Percentiles rank a stretch among this genome's conserved stretches.
Conservation (phyloP, 768 basidiomycete genomes). For the Psilocybe cyanescens region DNA sequence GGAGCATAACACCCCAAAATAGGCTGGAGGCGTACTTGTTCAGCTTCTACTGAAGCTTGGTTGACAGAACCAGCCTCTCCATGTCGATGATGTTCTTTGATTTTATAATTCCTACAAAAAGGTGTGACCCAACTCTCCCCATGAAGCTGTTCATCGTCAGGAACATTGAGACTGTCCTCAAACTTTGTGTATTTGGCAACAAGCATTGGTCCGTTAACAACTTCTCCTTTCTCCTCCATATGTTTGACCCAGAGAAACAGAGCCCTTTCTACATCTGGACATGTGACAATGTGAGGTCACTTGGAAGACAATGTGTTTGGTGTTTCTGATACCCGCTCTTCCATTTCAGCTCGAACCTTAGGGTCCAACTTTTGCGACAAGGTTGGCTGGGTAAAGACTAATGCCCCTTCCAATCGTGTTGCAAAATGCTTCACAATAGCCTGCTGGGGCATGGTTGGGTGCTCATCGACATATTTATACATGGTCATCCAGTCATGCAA, state of each 20-base stretch:
- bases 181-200: constrained; percentile 25
- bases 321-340: neutral
- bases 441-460: constrained; percentile 23
- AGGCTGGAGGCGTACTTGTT: constrained; percentile 16
- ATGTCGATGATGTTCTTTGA: constrained; percentile 24
- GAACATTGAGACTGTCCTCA: constrained; percentile 30
- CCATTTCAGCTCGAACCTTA: neutral
- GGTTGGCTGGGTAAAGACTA: constrained; percentile 29
- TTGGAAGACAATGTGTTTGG: constrained; percentile 33
- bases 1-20: constrained; percentile 22
- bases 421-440: constrained; percentile 23
- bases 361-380: constrained; percentile 17
- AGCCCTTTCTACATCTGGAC: constrained; percentile 36
- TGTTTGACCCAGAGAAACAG: constrained; percentile 34
- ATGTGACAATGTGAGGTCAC: constrained; percentile 30
- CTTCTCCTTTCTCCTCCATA: constrained; percentile 28
- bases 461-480: constrained; percentile 22
- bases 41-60: constrained; percentile 21
- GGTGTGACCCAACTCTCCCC: constrained; percentile 26
- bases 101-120: constrained; percentile 25
- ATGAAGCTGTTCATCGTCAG: constrained; percentile 23
- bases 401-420: constrained; percentile 12
- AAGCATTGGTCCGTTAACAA: constrained; percentile 30
- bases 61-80: constrained; percentile 34
- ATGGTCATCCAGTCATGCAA: constrained; percentile 28